phyloP scores from a whole-genome alignment of 2,329 filamentous ascomycete genomes.

The Fusarium heterosporum region DNA sequence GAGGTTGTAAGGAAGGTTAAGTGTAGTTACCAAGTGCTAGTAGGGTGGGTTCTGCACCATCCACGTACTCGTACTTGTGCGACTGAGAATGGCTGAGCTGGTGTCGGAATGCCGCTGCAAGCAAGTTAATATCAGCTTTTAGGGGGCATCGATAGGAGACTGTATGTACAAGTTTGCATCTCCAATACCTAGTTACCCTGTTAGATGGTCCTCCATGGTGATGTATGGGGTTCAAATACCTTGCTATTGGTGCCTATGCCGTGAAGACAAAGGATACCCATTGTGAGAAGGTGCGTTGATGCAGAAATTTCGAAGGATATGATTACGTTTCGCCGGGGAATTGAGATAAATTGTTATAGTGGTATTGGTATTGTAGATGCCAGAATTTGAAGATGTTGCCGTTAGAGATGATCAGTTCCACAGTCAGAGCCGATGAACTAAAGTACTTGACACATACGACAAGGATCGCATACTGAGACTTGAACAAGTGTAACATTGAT shows the following conservation, averaged over 20 bases:
- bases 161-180: constrained; percentile 8
- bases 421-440: too few species aligned
- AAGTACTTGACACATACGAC: too few species aligned
- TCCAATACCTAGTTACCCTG: not conserved
- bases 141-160: not conserved
- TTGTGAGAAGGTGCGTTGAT: not conserved
- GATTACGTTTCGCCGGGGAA: too few species aligned
- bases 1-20: not conserved
- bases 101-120: constrained; percentile 5
- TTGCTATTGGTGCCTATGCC: constrained; percentile 13
- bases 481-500: too few species aligned
- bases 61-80: constrained; percentile 8
- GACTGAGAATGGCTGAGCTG: constrained; percentile 6
- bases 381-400: too few species aligned
- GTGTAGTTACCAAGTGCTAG: not conserved
- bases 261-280: constrained; percentile 15
- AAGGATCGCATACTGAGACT: too few species aligned
- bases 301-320: too few species aligned
- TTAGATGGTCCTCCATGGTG: not conserved
- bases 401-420: too few species aligned
- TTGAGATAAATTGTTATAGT: too few species aligned
- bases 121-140: not conserved
- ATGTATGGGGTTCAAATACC: not conserved
- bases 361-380: too few species aligned
- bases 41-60: not conserved